Base-by-base conservation (phyloP, 306 rosid genomes). In the Lathyrus tuberosus region DNA sequence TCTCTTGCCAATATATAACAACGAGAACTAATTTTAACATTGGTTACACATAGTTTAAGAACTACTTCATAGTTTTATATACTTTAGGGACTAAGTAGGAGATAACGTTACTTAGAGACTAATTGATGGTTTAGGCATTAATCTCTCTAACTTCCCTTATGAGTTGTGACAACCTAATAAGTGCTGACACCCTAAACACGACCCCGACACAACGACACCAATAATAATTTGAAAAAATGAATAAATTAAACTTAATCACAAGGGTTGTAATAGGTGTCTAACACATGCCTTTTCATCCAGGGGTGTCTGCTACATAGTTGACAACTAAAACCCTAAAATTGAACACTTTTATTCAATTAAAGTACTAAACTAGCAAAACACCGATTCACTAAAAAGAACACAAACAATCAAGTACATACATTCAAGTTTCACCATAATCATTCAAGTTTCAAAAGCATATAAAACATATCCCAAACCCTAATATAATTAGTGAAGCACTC, bases 401-500 rank as follows among this genome's bases (percentile, higher is more conserved):
- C 38, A 46, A 54, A 49, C 20, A n/a, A 60, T 18, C 20, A 43
- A 8, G 22, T 10, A 20, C 2, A 58, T 33, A 33, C 43, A 62
- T 1, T 0, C 17, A 17, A 62, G 8, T 40, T 71, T 47, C 33
- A 65, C 49, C 17, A 41, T 44, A 49, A 47, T n/a, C n/a, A n/a
- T n/a, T 15, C 48, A 14, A 57, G 38, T 11, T 18, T 15, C 47
- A 10, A 57, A 57, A 56, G 12, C 30, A 20, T 51, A 6, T 5
- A 28, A 60, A 76, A 2, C 65, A 16, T 40, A 69, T 24, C 7
- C 62, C 16, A 2, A 68, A 68, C 17, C 57, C 18, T 13, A 70
- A 40, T 4, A 44, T 5, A 66, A 10, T 18, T 3, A 59, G 5
- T 3, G 10, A 53, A 73, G 10, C 56, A 79, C 95, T 87, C 49